Percentiles rank a stretch among this genome's conserved stretches.
Conservation (phyloP, 2,329 filamentous ascomycete genomes). For the Rhynchosporium agropyri region DNA sequence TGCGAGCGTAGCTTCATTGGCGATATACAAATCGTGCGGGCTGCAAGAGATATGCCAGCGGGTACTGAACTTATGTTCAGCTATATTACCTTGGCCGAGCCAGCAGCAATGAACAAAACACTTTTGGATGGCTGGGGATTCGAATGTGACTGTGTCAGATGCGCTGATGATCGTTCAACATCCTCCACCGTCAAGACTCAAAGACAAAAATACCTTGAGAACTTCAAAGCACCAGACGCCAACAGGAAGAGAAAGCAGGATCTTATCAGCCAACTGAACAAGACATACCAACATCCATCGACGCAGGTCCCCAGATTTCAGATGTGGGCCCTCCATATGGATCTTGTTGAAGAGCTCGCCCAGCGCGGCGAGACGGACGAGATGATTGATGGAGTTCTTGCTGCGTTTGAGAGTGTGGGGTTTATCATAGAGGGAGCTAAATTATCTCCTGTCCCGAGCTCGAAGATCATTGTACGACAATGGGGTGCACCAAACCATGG, state of each 20-base stretch:
- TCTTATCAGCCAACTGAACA: not conserved
- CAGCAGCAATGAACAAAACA: not conserved
- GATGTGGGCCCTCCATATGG: constrained; percentile 4
- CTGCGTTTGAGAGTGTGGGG: not conserved
- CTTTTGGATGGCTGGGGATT: constrained; percentile 1
- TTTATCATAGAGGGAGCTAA: not conserved
- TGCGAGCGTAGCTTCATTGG: constrained; percentile 27
- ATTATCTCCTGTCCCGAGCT: not conserved
- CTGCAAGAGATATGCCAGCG: constrained; percentile 24
- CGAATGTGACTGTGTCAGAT: not conserved
- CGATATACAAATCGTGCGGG: constrained; percentile 28
- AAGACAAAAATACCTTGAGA: not conserved
- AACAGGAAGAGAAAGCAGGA: not conserved
- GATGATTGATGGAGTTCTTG: not conserved
- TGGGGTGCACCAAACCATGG: not conserved
- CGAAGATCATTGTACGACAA: not conserved
- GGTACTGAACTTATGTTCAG: constrained; percentile 25
- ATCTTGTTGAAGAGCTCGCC: not conserved
- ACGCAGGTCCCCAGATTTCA: not conserved
- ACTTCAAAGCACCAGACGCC: not conserved
- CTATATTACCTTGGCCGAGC: not conserved
- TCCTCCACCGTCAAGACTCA: not conserved
- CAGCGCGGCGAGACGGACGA: not conserved
- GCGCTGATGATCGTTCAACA: not conserved
- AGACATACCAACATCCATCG: not conserved